Evolutionary conservation across 2,329 filamentous ascomycete genomes (phyloP), one percentile per base, ranked within the genome.

Genomic region (Blastomyces emzantsi): DNA sequence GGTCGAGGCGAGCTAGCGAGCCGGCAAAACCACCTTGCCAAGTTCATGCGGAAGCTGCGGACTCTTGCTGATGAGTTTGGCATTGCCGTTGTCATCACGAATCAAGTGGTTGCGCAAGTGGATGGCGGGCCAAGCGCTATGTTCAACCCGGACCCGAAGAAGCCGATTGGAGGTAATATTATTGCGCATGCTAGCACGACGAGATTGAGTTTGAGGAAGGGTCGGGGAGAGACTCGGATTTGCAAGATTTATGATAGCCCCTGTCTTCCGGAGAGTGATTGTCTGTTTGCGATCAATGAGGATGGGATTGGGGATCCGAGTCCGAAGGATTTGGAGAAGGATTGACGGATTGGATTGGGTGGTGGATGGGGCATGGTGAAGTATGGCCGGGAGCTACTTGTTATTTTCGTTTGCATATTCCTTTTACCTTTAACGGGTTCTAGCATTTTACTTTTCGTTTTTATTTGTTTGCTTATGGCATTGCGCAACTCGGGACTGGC

Each of bases 161-260:
- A 99, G 77, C 94, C 94, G 0, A 97, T 99, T 74, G 94, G 94
- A 69, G 94, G 94, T 67, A 97, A 99, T 76, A 99, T 99, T 69
- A 97, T 99, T 74, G 94, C 95, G 2, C 94, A 99, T 75, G 92
- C 94, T 61, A 96, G 91, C 73, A 99, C 94, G 1, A 99, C 94
- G 1, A 84, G 94, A 72, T 83, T 99, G 70, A 97, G 92, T 72
- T 76, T 99, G 73, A 97, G 96, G 81, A 99, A 99, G 77, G 95
- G 94, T 1, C 84, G 94, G 63, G 94, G 85, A 39, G 94, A 99
- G 81, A 99, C 94, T 28, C 86, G 94, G 80, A 90, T 99, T 69
- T 96, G 94, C 80, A 99, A 97, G 82, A 99, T 99, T 66, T 99
- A 99, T 74, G 95, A 99, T 78, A 97, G 92, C 70, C 94, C 94